Percentiles rank a stretch among this genome's conserved stretches.
Evolutionary conservation across 805 yeast genomes (phyloP).

Genomic region (Ogataea ramenticola): DNA sequence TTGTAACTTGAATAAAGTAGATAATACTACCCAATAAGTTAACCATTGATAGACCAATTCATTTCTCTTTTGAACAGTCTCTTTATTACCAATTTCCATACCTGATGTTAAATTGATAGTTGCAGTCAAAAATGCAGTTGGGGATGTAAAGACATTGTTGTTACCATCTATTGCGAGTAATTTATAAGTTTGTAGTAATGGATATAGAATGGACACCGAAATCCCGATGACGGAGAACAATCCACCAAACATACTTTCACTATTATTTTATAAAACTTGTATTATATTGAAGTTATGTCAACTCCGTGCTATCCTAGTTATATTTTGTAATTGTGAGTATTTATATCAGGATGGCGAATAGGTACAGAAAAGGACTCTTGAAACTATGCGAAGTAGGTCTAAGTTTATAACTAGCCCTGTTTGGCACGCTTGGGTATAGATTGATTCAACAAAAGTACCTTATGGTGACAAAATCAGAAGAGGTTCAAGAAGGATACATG

Average conservation of each 20-base stretch:
- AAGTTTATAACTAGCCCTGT: too few relatives aligned
- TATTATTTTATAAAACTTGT: background rate
- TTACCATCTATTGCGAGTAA: background rate
- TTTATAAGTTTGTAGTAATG: constrained; percentile 25
- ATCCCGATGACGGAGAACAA: constrained; percentile 27
- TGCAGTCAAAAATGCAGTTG: background rate
- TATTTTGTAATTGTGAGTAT: too few relatives aligned
- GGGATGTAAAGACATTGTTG: background rate
- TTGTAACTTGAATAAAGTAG: constrained; percentile 24
- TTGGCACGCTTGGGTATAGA: too few relatives aligned
- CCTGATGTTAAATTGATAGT: background rate
- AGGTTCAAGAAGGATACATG: too few relatives aligned
- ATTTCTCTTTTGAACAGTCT: constrained; percentile 1
- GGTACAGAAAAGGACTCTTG: too few relatives aligned
- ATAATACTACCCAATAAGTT: constrained; percentile 61
- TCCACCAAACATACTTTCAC: constrained; percentile 19
- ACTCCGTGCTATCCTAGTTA: too few relatives aligned
- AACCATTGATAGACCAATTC: constrained; percentile 27
- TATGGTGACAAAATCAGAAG: too few relatives aligned
- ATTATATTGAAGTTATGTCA: too few relatives aligned
- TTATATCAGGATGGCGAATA: too few relatives aligned
- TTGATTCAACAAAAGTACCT: too few relatives aligned
- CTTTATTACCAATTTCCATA: background rate
- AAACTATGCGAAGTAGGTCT: too few relatives aligned
- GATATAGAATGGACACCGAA: constrained; percentile 35